phyloP scores from a whole-genome alignment of 139 green algal genomes.

The Chlorella sp. region DNA sequence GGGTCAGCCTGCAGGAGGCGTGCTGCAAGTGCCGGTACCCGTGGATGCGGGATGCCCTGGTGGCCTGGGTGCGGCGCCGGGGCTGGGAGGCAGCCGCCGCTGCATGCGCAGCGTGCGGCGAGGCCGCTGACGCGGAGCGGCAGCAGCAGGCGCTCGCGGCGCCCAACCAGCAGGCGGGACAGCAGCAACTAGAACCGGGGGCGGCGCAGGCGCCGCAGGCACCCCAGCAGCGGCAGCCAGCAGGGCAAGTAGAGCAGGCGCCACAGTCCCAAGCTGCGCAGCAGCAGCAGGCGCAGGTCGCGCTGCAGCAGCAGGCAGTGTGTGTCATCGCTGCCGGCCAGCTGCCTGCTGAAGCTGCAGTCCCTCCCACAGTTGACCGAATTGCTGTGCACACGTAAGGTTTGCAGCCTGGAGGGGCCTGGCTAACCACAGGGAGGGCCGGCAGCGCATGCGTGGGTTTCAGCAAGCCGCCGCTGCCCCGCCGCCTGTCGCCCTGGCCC shows the following conservation, averaged over 20 bases:
- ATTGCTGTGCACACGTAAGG: background rate
- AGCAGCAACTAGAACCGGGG: background rate
- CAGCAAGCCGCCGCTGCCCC: no score
- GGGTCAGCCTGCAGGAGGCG: conserved; percentile 80
- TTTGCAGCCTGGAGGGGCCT: background rate
- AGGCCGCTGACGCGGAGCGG: background rate
- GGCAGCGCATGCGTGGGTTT: no score
- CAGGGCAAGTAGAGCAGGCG: background rate
- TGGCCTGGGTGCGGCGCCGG: conserved; percentile 55
- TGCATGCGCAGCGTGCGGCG: background rate
- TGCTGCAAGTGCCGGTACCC: conserved; percentile 63
- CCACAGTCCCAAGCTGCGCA: background rate
- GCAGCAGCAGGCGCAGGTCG: background rate
- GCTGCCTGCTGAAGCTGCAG: background rate
- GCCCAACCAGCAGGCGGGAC: background rate
- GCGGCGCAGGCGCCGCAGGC: no score
- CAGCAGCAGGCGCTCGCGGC: background rate
- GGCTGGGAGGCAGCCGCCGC: conserved; percentile 37
- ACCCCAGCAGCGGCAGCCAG: background rate
- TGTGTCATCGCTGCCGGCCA: background rate
- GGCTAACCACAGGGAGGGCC: no score
- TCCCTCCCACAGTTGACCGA: background rate
- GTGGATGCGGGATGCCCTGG: conserved; percentile 86
- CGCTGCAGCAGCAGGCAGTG: background rate
- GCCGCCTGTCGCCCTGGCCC: no score